A percentile compares a stretch with the other conserved stretches of the same genome.
These are phyloP conservation scores for Camelina neglecta DNA, from an alignment of 345 rosid genomes.

Conservation along the genomic window DNA sequence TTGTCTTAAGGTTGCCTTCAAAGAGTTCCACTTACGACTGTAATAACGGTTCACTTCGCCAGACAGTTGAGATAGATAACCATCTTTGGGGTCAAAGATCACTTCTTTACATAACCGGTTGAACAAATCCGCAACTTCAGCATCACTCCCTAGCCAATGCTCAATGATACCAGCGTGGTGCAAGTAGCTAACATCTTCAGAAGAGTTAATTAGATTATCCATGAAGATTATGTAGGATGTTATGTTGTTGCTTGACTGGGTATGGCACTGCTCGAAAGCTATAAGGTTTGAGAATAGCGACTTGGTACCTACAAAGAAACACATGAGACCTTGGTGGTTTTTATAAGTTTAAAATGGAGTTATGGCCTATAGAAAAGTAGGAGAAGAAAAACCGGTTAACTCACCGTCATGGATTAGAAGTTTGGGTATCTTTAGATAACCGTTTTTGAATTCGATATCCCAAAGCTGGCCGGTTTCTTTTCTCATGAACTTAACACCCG, in stretches of 20 bases:
- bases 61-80: constrained; percentile 61
- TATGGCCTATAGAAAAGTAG: not conserved
- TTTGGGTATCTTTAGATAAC: constrained; percentile 64
- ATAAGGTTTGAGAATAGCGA: constrained; percentile 59
- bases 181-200: constrained; percentile 68
- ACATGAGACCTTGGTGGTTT: constrained; percentile 45
- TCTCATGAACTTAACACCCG: constrained; percentile 73
- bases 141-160: constrained; percentile 82
- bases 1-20: constrained; percentile 70
- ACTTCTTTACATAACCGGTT: constrained; percentile 79
- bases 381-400: not conserved
- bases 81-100: constrained; percentile 64
- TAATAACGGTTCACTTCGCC: constrained; percentile 62
- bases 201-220: constrained; percentile 83
- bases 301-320: constrained; percentile 68
- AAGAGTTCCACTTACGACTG: constrained; percentile 70
- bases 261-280: constrained; percentile 24
- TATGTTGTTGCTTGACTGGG: constrained; percentile 14
- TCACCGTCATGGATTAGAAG: constrained; percentile 74
- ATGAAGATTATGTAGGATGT: constrained; percentile 35
- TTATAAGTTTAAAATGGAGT: constrained; percentile 40
- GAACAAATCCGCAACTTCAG: constrained; percentile 80
- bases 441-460: constrained; percentile 73
- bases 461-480: constrained; percentile 73
- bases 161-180: constrained; percentile 69